Conservation (phyloP, 1,284 basidiomycete species). For the Leccinum pachyderme region DNA sequence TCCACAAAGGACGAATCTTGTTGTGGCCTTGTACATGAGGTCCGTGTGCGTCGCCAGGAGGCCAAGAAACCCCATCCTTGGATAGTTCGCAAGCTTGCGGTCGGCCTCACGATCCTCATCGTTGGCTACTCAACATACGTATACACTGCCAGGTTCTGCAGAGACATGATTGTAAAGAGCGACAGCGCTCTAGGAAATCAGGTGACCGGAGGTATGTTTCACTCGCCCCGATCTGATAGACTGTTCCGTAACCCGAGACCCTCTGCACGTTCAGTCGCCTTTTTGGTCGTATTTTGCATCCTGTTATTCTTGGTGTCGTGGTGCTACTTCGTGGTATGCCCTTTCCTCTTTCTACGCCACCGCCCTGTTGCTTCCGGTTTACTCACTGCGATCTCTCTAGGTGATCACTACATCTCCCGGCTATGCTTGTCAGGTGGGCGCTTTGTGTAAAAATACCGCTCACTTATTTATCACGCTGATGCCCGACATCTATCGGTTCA, state of each 20-base stretch:
- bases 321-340: conserved; percentile 52
- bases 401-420: conserved; percentile 55
- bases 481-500: conserved; percentile 3
- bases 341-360: neutral
- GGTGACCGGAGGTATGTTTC: conserved; percentile 48
- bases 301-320: conserved; percentile 54
- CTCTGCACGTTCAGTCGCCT: conserved; percentile 40
- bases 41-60: conserved; percentile 9
- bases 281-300: conserved; percentile 48
- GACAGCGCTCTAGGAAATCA: conserved; percentile 39
- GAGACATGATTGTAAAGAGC: conserved; percentile 50
- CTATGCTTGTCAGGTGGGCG: conserved; percentile 50
- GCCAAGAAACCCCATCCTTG: conserved; percentile 41
- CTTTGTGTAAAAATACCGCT: neutral
- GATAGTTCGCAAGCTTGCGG: conserved; percentile 49
- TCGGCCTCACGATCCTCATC: conserved; percentile 42
- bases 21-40: conserved; percentile 30
- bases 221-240: neutral
- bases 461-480: conserved; percentile 8
- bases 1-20: conserved; percentile 17
- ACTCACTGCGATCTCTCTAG: conserved; percentile 25
- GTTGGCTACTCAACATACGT: conserved; percentile 55
- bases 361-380: neutral
- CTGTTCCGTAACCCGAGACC: conserved; percentile 5
- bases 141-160: conserved; percentile 56